phyloP scores from a whole-genome alignment of 495 filamentous ascomycete genomes.

The Lepraria neglecta region DNA sequence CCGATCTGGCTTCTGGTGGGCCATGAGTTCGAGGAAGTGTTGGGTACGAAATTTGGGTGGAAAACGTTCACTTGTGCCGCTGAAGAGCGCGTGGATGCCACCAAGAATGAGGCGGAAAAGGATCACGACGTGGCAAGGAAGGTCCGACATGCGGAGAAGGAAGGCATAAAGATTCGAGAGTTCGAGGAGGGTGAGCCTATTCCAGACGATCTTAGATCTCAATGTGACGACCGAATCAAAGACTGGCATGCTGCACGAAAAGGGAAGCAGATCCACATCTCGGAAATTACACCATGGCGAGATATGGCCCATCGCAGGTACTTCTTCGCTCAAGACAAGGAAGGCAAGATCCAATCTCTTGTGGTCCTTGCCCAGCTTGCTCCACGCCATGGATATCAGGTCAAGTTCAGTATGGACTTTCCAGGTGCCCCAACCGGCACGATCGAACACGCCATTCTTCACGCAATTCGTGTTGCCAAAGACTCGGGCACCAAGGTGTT shows the following conservation, averaged over 20 bases:
- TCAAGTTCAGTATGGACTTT: conserved; percentile 85
- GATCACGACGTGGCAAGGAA: conserved; percentile 60
- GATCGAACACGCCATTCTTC: conserved; percentile 72
- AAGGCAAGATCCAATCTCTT: conserved; percentile 62
- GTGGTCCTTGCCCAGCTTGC: conserved; percentile 68
- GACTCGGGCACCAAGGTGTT: conserved; percentile 56
- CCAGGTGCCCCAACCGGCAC: conserved; percentile 68
- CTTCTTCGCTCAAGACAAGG: conserved; percentile 62
- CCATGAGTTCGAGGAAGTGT: conserved; percentile 59
- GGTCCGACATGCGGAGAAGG: conserved; percentile 68
- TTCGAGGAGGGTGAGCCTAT: conserved; percentile 54
- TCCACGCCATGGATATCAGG: conserved; percentile 72
- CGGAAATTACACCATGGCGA: conserved; percentile 75
- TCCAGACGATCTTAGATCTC: conserved; percentile 54
- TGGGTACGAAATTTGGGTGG: conserved; percentile 73
- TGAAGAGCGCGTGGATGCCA: conserved; percentile 70
- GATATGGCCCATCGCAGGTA: conserved; percentile 74
- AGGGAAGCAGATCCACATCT: conserved; percentile 77
- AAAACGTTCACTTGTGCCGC: conserved; percentile 75
- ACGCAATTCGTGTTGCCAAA: conserved; percentile 64
- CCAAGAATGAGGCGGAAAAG: conserved; percentile 45
- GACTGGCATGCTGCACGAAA: conserved; percentile 76
- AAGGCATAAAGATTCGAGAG: conserved; percentile 67
- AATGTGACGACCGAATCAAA: conserved; percentile 62
- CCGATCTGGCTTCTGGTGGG: conserved; percentile 78